phyloP scores from a whole-genome alignment of 768 basidiomycete species.

The Epithele typhae region DNA sequence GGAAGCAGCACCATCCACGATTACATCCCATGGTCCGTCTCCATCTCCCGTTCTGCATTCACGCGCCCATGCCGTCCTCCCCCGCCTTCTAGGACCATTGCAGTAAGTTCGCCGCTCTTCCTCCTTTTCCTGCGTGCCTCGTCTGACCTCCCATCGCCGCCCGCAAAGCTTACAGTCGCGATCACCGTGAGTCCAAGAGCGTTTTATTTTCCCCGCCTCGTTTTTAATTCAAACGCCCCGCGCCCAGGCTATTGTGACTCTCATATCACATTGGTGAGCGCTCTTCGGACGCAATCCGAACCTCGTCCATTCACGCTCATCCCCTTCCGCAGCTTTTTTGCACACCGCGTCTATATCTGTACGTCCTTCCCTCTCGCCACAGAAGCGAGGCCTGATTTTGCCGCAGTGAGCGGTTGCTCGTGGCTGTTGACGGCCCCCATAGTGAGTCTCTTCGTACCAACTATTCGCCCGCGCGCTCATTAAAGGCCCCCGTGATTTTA shows the following conservation, averaged over 20 bases:
- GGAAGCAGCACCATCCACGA: constrained; percentile 15
- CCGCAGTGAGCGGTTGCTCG: constrained; percentile 12
- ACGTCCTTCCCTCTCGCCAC: too few relatives aligned
- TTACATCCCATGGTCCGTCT: constrained; percentile 23
- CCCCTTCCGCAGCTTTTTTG: constrained; percentile 21
- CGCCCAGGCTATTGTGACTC: constrained; percentile 23
- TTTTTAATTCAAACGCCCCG: not conserved
- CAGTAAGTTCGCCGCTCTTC: constrained; percentile 10
- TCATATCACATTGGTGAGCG: constrained; percentile 24
- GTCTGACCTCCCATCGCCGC: not conserved
- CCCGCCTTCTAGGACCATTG: constrained; percentile 10
- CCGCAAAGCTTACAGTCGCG: constrained; percentile 11
- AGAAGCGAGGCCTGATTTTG: not conserved
- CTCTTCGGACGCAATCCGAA: not conserved
- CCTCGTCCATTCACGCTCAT: not conserved
- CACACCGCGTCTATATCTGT: constrained; percentile 19
- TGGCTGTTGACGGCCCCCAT: constrained; percentile 14
- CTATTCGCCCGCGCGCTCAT: too few relatives aligned
- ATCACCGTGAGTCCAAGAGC: constrained; percentile 14
- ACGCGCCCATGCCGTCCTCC: not conserved
- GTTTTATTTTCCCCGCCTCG: not conserved
- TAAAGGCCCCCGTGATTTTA: too few relatives aligned
- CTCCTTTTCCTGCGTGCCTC: not conserved
- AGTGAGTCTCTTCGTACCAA: not conserved
- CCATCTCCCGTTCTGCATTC: not conserved